Percentiles rank a stretch among this genome's conserved stretches.
These are phyloP conservation scores for Panus rudis DNA, from an alignment of 768 basidiomycete species.

Conservation along the genomic window DNA sequence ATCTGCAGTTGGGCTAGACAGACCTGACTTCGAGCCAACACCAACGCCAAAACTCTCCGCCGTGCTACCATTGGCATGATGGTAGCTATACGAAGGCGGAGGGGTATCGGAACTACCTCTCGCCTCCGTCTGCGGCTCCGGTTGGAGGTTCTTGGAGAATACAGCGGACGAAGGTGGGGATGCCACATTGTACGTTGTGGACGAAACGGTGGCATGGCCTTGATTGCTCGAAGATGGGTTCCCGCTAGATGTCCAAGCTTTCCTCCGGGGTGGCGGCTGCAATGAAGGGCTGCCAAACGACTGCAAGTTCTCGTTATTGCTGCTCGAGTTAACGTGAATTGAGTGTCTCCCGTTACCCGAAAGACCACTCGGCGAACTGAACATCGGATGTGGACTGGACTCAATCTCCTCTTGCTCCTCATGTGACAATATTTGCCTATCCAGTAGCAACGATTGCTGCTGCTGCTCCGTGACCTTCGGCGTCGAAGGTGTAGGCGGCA, in stretches of 20 bases:
- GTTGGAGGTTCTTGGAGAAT: neutral
- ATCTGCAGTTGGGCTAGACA: neutral
- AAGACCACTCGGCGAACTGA: neutral
- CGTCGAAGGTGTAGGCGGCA: slow-evolving; percentile 18
- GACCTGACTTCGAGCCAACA: slow-evolving; percentile 14
- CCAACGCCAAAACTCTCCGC: slow-evolving; percentile 30
- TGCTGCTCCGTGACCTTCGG: slow-evolving; percentile 26
- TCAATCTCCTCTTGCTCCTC: slow-evolving; percentile 23
- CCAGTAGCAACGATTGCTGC: slow-evolving; percentile 13
- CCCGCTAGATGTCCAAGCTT: slow-evolving; percentile 18
- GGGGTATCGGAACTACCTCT: slow-evolving; percentile 1
- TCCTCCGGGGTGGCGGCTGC: slow-evolving; percentile 25
- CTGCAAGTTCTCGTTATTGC: slow-evolving; percentile 13
- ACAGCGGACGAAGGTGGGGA: no score
- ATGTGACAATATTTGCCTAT: slow-evolving; percentile 34
- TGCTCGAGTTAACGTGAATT: neutral
- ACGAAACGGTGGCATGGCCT: no score
- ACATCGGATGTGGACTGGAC: neutral
- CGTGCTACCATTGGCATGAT: slow-evolving; percentile 27
- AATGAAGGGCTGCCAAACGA: slow-evolving; percentile 20
- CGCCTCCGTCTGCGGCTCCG: neutral
- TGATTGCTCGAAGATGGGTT: neutral
- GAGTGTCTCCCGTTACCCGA: neutral
- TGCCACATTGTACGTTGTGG: no score
- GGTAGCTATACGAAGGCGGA: slow-evolving; percentile 15